These are phyloP conservation scores for Lathyrus oleraceus DNA, from an alignment of 306 rosid species.

Conservation along the genomic window DNA sequence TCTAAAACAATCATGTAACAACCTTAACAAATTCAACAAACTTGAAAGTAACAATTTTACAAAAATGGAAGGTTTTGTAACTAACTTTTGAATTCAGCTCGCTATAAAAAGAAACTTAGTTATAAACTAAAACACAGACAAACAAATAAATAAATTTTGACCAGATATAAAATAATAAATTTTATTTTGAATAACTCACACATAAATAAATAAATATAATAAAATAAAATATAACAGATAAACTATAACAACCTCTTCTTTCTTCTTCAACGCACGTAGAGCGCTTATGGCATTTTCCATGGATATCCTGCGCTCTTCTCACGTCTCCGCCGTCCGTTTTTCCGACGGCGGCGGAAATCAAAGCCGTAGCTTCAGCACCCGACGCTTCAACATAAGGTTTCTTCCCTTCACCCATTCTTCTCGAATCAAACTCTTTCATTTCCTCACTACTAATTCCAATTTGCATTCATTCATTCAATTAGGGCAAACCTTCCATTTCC, in stretches of 20 bases:
- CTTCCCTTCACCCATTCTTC: slow-evolving; percentile 12
- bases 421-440: background rate
- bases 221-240: background rate
- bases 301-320: slow-evolving; percentile 50
- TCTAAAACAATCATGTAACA: too few species aligned
- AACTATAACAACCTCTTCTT: background rate
- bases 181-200: too few species aligned
- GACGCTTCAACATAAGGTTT: slow-evolving; percentile 55
- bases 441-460: background rate
- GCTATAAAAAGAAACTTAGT: too few species aligned
- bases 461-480: slow-evolving; percentile 1
- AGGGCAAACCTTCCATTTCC: slow-evolving; percentile 66
- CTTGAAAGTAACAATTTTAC: too few species aligned
- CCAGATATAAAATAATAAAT: too few species aligned
- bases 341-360: slow-evolving; percentile 11
- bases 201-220: background rate
- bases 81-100: too few species aligned
- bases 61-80: too few species aligned
- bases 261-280: background rate
- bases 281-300: slow-evolving; percentile 19
- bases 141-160: too few species aligned
- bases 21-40: too few species aligned
- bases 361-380: slow-evolving; percentile 3
- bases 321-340: slow-evolving; percentile 48
- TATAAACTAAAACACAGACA: too few species aligned